Evolutionary conservation across 2,329 filamentous ascomycete genomes (phyloP).

Genomic region (Cladorrhinum sp.): DNA sequence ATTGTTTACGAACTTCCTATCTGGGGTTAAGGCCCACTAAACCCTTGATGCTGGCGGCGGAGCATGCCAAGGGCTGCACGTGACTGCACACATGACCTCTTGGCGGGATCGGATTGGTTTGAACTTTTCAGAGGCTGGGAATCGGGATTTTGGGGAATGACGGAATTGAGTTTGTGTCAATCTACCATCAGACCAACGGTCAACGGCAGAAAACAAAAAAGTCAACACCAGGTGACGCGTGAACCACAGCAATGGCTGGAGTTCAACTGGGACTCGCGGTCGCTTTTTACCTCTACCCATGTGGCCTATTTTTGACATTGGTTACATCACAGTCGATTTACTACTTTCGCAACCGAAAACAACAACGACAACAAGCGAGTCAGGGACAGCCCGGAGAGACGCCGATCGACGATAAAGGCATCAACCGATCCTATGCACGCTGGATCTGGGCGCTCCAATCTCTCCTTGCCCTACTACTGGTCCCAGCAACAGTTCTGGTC

Average conservation of each 20-base stretch:
- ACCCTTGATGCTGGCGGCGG: not conserved
- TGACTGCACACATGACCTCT: not conserved
- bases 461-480: slow-evolving; percentile 32
- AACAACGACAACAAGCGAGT: slow-evolving; percentile 25
- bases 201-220: too few species aligned
- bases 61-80: not conserved
- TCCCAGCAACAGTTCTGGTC: slow-evolving; percentile 35
- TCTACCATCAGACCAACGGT: not conserved
- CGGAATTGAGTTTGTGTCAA: not conserved
- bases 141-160: not conserved
- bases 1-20: not conserved
- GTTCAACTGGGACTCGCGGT: slow-evolving; percentile 36
- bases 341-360: slow-evolving; percentile 36
- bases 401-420: slow-evolving; percentile 30
- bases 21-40: not conserved
- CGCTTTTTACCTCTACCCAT: slow-evolving; percentile 42
- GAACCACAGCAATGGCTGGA: slow-evolving; percentile 13
- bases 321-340: slow-evolving; percentile 37
- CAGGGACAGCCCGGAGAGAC: slow-evolving; percentile 23
- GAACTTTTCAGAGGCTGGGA: not conserved
- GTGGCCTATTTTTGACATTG: slow-evolving; percentile 37
- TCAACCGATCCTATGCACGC: slow-evolving; percentile 32
- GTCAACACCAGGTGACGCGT: not conserved
- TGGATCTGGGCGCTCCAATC: slow-evolving; percentile 38
- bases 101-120: not conserved